Conservation (phyloP, 345 rosid species). For the Pistacia atlantica region DNA sequence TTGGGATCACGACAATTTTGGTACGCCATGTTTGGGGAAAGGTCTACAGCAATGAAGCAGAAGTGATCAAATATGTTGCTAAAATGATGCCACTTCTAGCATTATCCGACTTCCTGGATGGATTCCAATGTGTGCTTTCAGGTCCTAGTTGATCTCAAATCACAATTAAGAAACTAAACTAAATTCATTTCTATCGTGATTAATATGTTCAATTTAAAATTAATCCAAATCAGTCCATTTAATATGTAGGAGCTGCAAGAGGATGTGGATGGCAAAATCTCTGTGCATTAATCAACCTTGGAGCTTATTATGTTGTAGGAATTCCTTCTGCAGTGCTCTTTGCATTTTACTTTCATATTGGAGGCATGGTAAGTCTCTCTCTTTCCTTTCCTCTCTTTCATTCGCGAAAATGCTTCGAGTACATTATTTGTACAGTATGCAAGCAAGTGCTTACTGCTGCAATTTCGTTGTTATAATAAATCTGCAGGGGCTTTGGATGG, state of each 20-base stretch:
- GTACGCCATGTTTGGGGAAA: constrained; percentile 52
- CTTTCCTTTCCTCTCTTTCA: neutral
- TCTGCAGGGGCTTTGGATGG: constrained; percentile 54
- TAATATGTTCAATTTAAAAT: neutral
- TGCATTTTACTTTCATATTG: constrained; percentile 40
- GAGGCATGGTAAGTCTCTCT: constrained; percentile 41
- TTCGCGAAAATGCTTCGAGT: no score
- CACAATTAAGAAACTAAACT: neutral
- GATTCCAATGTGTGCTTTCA: constrained; percentile 51
- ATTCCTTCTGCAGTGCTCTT: constrained; percentile 45
- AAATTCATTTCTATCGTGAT: neutral
- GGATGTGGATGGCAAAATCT: constrained; percentile 60
- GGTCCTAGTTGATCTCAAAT: constrained; percentile 26
- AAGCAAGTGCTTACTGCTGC: neutral
- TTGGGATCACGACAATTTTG: constrained; percentile 42
- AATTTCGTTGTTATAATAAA: neutral
- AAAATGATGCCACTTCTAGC: constrained; percentile 52
- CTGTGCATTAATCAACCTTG: constrained; percentile 49
- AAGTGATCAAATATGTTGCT: constrained; percentile 40
- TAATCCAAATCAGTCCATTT: neutral
- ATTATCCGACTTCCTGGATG: constrained; percentile 46
- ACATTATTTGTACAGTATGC: neutral
- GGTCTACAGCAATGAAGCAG: constrained; percentile 47
- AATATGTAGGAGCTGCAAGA: constrained; percentile 46
- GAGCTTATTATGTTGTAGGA: constrained; percentile 50